These are phyloP conservation scores for Neurospora sublineolata DNA, from an alignment of 495 filamentous ascomycete genomes.

Conservation along the genomic window DNA sequence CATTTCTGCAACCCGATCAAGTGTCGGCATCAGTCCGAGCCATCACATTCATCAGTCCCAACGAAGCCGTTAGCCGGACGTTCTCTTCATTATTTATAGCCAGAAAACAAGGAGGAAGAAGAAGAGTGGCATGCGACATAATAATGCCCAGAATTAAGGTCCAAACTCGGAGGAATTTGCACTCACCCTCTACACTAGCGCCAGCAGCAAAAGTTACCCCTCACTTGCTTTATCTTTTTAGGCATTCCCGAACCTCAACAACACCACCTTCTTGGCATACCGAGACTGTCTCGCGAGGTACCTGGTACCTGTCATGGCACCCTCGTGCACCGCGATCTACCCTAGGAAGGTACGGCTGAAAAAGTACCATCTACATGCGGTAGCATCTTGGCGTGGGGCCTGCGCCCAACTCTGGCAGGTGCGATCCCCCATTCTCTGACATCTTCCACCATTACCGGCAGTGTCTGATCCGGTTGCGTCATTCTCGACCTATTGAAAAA, in stretches of 20 bases:
- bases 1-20: conserved; percentile 4
- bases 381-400: neutral
- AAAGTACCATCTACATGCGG: neutral
- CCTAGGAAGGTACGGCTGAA: neutral
- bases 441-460: neutral
- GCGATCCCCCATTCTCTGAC: neutral
- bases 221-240: neutral
- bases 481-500: neutral
- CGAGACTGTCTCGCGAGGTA: neutral
- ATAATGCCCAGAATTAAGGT: neutral
- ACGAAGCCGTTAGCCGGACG: neutral
- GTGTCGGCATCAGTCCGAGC: neutral
- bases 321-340: neutral
- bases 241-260: neutral
- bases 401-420: neutral
- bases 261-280: neutral
- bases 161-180: neutral
- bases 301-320: neutral
- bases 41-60: neutral
- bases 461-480: neutral
- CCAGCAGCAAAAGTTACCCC: neutral
- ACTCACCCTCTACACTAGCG: neutral
- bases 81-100: neutral
- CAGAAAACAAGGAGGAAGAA: neutral
- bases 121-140: neutral